phyloP scores from a whole-genome alignment of 768 basidiomycete genomes.

The Chiua virens region DNA sequence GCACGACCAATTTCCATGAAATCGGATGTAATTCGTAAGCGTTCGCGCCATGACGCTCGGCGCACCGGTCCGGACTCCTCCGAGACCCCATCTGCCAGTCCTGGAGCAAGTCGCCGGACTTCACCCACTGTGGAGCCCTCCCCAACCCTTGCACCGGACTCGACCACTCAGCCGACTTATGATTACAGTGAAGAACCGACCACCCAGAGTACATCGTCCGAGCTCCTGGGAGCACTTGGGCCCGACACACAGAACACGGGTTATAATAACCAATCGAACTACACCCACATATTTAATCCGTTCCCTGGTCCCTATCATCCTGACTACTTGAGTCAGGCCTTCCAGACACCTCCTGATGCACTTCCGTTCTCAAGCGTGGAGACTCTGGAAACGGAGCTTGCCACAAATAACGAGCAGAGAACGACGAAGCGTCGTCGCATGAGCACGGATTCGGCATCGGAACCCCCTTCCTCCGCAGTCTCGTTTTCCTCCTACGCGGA shows the following conservation, averaged over 20 bases:
- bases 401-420: constrained; percentile 32
- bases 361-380: constrained; percentile 56
- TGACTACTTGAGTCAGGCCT: constrained; percentile 62
- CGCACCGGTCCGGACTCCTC: constrained; percentile 51
- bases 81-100: constrained; percentile 75
- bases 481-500: constrained; percentile 64
- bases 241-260: constrained; percentile 23
- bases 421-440: constrained; percentile 68
- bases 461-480: constrained; percentile 59
- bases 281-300: constrained; percentile 38
- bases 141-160: constrained; percentile 70
- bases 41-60: constrained; percentile 78
- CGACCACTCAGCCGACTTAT: constrained; percentile 58
- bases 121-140: constrained; percentile 63
- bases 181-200: constrained; percentile 49
- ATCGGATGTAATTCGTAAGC: constrained; percentile 86
- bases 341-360: constrained; percentile 44
- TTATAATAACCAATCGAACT: constrained; percentile 30
- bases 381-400: constrained; percentile 42
- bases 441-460: constrained; percentile 56
- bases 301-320: constrained; percentile 78
- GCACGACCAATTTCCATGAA: constrained; percentile 90
- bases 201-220: constrained; percentile 45
- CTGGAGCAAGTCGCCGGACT: constrained; percentile 69
- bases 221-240: constrained; percentile 49